Evolutionary conservation across 148 eudicot species (phyloP).

Genomic region (Linanthus parryae): DNA sequence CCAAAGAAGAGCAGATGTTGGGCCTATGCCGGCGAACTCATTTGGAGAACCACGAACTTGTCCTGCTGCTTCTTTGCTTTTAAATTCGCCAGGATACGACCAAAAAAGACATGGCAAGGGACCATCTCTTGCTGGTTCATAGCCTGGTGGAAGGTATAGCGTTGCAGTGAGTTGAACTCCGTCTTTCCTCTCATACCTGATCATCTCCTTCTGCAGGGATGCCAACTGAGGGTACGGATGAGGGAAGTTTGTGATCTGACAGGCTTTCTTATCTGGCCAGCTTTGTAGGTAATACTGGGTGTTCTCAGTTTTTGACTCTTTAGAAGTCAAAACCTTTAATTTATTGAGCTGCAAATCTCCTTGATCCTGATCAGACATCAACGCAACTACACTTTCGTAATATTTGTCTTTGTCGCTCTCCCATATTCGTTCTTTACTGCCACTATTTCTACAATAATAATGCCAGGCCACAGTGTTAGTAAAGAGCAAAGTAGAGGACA

Average conservation of each 20-base stretch:
- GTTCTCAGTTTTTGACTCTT: slow-evolving; percentile 95
- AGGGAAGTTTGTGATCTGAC: slow-evolving; percentile 76
- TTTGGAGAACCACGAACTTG: slow-evolving; percentile 99
- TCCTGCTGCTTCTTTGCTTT: slow-evolving; percentile 92
- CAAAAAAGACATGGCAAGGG: slow-evolving; percentile 93
- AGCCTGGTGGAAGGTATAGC: slow-evolving; percentile 86
- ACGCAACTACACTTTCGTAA: slow-evolving; percentile 76
- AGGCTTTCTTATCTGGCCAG: slow-evolving; percentile 69
- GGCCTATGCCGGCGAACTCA: slow-evolving; percentile 90
- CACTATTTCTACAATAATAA: slow-evolving; percentile 59
- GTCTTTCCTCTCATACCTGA: slow-evolving; percentile 84
- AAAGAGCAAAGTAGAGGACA: slow-evolving; percentile 6
- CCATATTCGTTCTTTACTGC: slow-evolving; percentile 92
- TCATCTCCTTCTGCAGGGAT: slow-evolving; percentile 87
- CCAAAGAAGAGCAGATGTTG: slow-evolving; percentile 95
- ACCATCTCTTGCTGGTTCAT: slow-evolving; percentile 75
- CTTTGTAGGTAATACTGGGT: slow-evolving; percentile 77
- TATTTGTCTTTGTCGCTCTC: slow-evolving; percentile 94
- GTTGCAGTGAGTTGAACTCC: slow-evolving; percentile 98
- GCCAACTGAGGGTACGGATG: slow-evolving; percentile 96
- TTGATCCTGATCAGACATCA: slow-evolving; percentile 77
- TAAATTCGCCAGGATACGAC: slow-evolving; percentile 98
- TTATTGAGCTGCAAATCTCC: slow-evolving; percentile 60
- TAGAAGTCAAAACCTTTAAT: slow-evolving; percentile 74
- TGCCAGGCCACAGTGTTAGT: slow-evolving; percentile 17